These are phyloP conservation scores for Typha latifolia DNA, from an alignment of 176 grass and related monocot species.

Conservation along the genomic window DNA sequence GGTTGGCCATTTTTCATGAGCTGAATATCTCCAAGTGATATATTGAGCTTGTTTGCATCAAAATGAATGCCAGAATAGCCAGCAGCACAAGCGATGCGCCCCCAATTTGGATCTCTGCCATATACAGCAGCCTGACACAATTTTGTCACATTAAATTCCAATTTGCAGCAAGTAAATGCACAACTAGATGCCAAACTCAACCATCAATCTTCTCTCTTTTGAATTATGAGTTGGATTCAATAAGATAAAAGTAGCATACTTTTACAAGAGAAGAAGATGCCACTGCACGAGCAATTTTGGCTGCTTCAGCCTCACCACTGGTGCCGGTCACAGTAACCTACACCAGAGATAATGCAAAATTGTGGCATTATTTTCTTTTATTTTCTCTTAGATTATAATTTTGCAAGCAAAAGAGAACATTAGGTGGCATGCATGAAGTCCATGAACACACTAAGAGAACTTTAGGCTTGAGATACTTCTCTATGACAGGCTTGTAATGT, in stretches of 20 bases:
- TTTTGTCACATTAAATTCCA: not conserved
- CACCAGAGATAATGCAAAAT: slow-evolving; percentile 13
- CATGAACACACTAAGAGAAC: no score
- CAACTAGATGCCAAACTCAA: not conserved
- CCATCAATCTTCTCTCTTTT: not conserved
- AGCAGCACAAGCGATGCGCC: slow-evolving; percentile 86
- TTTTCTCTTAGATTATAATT: not conserved
- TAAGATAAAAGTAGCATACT: slow-evolving; percentile 41
- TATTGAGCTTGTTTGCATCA: slow-evolving; percentile 57
- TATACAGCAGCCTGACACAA: slow-evolving; percentile 72
- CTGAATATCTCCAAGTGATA: slow-evolving; percentile 71
- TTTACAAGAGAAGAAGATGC: slow-evolving; percentile 96
- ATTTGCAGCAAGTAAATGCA: no score
- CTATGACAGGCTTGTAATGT: no score
- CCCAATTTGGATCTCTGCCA: slow-evolving; percentile 98
- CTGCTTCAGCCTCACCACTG: slow-evolving; percentile 63
- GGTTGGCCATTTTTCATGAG: slow-evolving; percentile 95
- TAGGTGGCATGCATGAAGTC: not conserved
- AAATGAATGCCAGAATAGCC: slow-evolving; percentile 83
- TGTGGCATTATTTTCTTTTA: not conserved
- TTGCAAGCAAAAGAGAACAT: not conserved
- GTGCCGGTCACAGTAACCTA: slow-evolving; percentile 73
- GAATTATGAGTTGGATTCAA: not conserved
- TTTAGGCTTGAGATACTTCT: no score
- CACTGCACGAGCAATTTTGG: slow-evolving; percentile 78